Evolutionary conservation across 441 rosid genomes (phyloP).

Genomic region (Populus trichocarpa): DNA sequence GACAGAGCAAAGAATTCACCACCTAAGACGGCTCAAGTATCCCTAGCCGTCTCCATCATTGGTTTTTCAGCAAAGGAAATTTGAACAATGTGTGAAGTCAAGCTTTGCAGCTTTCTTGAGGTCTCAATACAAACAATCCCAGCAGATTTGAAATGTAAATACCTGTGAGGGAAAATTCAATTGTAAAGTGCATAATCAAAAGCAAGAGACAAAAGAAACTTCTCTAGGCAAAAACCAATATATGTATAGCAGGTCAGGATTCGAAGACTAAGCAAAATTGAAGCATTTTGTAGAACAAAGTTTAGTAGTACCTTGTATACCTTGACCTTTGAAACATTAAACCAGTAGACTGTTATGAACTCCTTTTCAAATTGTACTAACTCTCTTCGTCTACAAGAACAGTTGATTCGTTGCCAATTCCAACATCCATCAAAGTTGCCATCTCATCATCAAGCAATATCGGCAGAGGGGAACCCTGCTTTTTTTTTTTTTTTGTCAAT

Average conservation of each 20-base stretch:
- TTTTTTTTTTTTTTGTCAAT: neutral
- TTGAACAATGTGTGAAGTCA: neutral
- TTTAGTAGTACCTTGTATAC: neutral
- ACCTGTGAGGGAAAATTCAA: neutral
- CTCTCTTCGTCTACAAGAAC: conserved; percentile 75
- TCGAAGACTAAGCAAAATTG: neutral
- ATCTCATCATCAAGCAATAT: conserved; percentile 72
- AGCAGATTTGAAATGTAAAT: neutral
- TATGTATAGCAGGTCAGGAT: neutral
- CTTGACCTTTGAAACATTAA: neutral
- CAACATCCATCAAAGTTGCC: conserved; percentile 67
- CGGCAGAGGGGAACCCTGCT: conserved; percentile 80
- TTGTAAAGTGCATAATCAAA: neutral
- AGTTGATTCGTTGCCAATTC: conserved; percentile 58
- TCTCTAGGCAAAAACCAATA: neutral
- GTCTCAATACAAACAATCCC: neutral
- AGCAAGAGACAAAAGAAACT: neutral
- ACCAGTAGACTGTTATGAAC: neutral
- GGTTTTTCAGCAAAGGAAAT: neutral
- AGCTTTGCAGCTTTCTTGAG: neutral
- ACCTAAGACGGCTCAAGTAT: neutral
- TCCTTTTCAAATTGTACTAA: conserved; percentile 7
- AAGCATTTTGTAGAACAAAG: neutral
- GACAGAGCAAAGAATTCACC: neutral
- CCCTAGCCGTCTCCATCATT: neutral